Base-by-base conservation (phyloP, 192 early-diverging fungal genomes). In the Umbelopsis ramanniana region DNA sequence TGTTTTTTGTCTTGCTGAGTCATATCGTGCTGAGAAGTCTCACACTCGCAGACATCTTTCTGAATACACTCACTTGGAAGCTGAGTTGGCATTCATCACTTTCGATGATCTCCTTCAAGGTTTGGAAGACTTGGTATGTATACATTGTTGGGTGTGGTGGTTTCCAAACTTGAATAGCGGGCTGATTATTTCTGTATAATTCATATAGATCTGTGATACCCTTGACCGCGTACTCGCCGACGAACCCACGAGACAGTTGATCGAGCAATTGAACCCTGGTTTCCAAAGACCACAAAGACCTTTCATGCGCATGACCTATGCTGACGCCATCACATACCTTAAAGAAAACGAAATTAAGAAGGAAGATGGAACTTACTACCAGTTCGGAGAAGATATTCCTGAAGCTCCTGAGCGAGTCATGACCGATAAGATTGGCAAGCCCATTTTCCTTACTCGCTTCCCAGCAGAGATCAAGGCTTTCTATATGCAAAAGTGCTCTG, bases 321-420 rank as follows among this genome's bases (percentile, higher is more conserved):
- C 90, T 43, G 96, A 99, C 68, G 98, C 96, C 35, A 98, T 99
- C 72, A 75, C 86, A 66, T 99, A 97, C 88, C 88, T 99, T 46
- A 94, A 95, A 81, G 94, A 94, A 24, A 76, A 95, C 73, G 88
- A 90, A 38, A 89, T 98, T 67, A 91, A 92, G 81, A 97, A 96
- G 79, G 94, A 93, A 69, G 91, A 97, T 70, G 96, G 95, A 43
- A 87, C 83, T 9, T 90, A 89, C 73, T 99, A 96, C 81, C 91
- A 93, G 82, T 96, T 97, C 84, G 98, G 98, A 68, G 97, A 99
- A 71, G 98, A 99, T 80, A 99, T 99, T 74, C 96, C 97, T 45
- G 98, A 99, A 82, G 87, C 92, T 38, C 97, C 98, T 40, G 98
- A 99, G 83, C 94, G 98, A 72, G 80, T 84, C 72, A 99, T 99